Evolutionary conservation across 371 early-diverging fungal species (phyloP).

Genomic region (Apophysomyces ossiformis): DNA sequence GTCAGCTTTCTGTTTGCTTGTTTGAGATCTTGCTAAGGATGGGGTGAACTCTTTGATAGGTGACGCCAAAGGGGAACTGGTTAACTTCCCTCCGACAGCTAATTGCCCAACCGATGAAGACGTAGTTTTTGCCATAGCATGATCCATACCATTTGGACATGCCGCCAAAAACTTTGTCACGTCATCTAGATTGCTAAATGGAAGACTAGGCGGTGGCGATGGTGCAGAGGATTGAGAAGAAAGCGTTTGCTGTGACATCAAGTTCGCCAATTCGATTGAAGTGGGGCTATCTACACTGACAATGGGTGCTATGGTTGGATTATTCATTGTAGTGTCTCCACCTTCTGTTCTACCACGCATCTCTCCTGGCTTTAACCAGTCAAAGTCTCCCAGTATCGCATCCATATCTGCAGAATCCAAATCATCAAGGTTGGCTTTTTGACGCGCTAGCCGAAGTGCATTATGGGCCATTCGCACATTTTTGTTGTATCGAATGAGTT

Average conservation of each 20-base stretch:
- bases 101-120: background rate
- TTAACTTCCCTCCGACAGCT: slow-evolving; percentile 8
- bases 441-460: slow-evolving; percentile 41
- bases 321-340: background rate
- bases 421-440: slow-evolving; percentile 14
- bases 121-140: background rate
- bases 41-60: slow-evolving; percentile 6
- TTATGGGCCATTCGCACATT: slow-evolving; percentile 42
- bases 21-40: background rate
- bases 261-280: slow-evolving; percentile 11
- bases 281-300: background rate
- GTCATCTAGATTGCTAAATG: slow-evolving; percentile 27
- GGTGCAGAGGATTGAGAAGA: slow-evolving; percentile 14
- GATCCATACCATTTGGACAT: slow-evolving; percentile 12
- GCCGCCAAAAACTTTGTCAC: slow-evolving; percentile 25
- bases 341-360: background rate
- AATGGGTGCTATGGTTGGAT: background rate
- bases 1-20: background rate
- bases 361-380: background rate
- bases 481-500: slow-evolving; percentile 48
- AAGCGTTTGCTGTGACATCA: slow-evolving; percentile 18
- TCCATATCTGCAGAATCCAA: background rate
- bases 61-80: slow-evolving; percentile 4
- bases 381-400: slow-evolving; percentile 1
- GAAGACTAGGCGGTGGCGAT: slow-evolving; percentile 7